phyloP scores from a whole-genome alignment of 148 eudicot species.

The Fagopyrum esculentum region DNA sequence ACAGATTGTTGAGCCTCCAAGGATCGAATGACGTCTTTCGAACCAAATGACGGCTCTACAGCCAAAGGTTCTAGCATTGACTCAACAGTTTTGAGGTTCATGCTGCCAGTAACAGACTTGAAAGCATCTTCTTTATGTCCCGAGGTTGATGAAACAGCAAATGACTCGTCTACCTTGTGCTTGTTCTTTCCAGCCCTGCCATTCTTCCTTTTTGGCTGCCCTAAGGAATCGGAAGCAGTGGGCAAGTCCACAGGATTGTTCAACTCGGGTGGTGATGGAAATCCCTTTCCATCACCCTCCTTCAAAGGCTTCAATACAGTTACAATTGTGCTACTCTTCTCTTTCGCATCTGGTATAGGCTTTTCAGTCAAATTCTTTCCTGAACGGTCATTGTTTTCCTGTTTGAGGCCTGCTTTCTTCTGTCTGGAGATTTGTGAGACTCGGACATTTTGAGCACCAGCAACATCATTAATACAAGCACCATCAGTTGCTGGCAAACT shows the following conservation, averaged over 20 bases:
- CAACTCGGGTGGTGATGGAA: conserved; percentile 16
- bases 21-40: conserved; percentile 26
- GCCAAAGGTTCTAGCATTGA: conserved; percentile 26
- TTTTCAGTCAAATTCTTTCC: conserved; percentile 35
- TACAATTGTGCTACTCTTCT: conserved; percentile 8
- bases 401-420: conserved; percentile 44
- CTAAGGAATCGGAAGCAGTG: conserved; percentile 27
- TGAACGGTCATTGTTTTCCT: conserved; percentile 33
- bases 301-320: conserved; percentile 2
- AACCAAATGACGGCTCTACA: conserved; percentile 21
- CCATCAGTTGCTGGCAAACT: conserved; percentile 20
- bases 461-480: conserved; percentile 22
- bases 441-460: conserved; percentile 24
- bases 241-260: conserved; percentile 20
- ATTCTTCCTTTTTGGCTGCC: conserved; percentile 47
- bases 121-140: conserved; percentile 29
- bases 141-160: conserved; percentile 23
- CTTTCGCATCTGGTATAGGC: conserved; percentile 18
- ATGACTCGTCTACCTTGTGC: conserved; percentile 46
- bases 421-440: conserved; percentile 37
- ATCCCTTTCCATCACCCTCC: conserved; percentile 24
- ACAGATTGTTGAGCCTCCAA: conserved; percentile 34
- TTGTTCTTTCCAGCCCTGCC: conserved; percentile 51
- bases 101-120: conserved; percentile 26
- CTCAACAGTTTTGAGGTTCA: conserved; percentile 25